A percentile compares a stretch with the other conserved stretches of the same genome.
Conservation (phyloP, 78 protist genomes). For the Protostelium mycophagum region DNA sequence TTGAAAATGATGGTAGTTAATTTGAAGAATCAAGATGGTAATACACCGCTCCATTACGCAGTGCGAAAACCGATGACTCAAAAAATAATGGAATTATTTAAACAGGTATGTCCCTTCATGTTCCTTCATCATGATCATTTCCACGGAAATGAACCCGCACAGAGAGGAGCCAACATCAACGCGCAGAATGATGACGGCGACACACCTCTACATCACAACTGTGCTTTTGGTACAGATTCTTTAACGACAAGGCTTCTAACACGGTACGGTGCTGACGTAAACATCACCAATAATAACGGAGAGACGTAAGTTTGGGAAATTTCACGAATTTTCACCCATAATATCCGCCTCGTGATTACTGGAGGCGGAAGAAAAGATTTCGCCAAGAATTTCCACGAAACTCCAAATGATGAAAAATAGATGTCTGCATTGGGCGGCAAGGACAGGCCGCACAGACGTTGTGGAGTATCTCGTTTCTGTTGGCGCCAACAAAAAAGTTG, state of each 20-base stretch:
- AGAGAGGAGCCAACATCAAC: constrained; percentile 49
- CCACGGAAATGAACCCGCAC: neutral
- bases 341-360: neutral
- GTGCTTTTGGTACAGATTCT: neutral
- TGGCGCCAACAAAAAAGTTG: neutral
- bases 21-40: constrained; percentile 41
- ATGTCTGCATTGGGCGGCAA: neutral
- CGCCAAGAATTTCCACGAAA: neutral
- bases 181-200: constrained; percentile 62
- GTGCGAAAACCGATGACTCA: neutral
- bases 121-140: too few relatives aligned
- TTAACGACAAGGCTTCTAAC: neutral
- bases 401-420: neutral
- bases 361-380: too few relatives aligned
- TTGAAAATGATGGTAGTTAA: constrained; percentile 9
- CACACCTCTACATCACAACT: constrained; percentile 47
- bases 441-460: neutral
- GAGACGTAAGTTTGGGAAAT: neutral
- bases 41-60: constrained; percentile 64
- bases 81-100: neutral
- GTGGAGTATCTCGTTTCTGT: neutral
- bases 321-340: neutral
- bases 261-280: neutral
- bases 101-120: too few relatives aligned
- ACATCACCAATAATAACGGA: neutral